A percentile compares a stretch with the other conserved stretches of the same genome.
phyloP scores from a whole-genome alignment of 2,329 filamentous ascomycete genomes.

The Penicillium vulpinum region DNA sequence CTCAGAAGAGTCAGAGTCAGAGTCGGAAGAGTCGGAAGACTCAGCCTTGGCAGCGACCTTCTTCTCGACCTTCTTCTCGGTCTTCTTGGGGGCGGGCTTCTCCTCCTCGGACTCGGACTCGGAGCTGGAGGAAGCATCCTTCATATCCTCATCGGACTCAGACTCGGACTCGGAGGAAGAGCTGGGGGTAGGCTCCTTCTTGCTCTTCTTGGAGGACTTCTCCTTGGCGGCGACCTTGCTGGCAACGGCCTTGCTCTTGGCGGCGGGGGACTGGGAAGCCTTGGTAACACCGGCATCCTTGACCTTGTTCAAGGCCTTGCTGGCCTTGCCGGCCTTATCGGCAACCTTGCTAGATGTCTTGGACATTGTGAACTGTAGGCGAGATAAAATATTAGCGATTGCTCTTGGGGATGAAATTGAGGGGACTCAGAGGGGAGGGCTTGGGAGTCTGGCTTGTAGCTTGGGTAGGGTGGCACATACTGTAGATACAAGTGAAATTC shows the following conservation, averaged over 20 bases:
- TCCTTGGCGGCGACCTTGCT: constrained; percentile 43
- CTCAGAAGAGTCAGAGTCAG: constrained; percentile 30
- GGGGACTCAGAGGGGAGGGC: constrained; percentile 2
- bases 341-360: constrained; percentile 44
- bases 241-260: constrained; percentile 49
- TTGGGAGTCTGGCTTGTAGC: constrained; percentile 11
- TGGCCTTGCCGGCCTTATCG: constrained; percentile 36
- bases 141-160: constrained; percentile 42
- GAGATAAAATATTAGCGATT: constrained; percentile 19
- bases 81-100: constrained; percentile 29
- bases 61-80: constrained; percentile 30
- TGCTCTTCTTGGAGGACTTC: constrained; percentile 42
- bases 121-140: constrained; percentile 31
- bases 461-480: constrained; percentile 15
- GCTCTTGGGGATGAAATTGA: background rate
- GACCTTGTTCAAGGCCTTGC: constrained; percentile 50
- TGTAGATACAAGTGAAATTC: constrained; percentile 16
- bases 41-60: constrained; percentile 30
- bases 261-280: constrained; percentile 44
- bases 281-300: constrained; percentile 50
- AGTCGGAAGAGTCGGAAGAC: constrained; percentile 39
- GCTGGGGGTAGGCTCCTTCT: constrained; percentile 42
- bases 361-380: constrained; percentile 41
- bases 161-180: constrained; percentile 29
- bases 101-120: constrained; percentile 29